phyloP scores from a whole-genome alignment of 345 rosid genomes.

The Aurinia saxatilis region DNA sequence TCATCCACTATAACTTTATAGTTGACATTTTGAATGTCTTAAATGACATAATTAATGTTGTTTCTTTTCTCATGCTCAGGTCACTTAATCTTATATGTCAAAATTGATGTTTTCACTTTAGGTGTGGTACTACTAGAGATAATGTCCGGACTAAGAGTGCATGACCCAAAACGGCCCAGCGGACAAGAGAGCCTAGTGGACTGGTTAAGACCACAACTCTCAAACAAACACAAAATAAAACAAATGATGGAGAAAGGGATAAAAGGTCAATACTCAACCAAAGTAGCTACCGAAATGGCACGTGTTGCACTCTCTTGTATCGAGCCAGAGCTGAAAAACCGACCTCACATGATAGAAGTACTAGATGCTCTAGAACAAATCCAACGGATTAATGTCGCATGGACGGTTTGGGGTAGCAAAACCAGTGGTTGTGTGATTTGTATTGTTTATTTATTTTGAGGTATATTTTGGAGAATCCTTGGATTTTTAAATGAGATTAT shows the following conservation, averaged over 20 bases:
- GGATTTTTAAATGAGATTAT: no score
- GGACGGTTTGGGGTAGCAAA: no score
- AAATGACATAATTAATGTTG: not conserved
- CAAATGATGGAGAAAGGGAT: conserved; percentile 60
- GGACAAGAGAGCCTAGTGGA: conserved; percentile 45
- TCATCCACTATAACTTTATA: no score
- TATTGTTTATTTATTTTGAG: no score
- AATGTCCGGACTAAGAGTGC: conserved; percentile 52
- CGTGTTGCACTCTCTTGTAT: conserved; percentile 39
- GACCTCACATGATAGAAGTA: conserved; percentile 69
- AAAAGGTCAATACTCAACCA: conserved; percentile 37
- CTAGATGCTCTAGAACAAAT: conserved; percentile 24
- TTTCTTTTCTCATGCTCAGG: conserved; percentile 32
- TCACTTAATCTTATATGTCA: conserved; percentile 69
- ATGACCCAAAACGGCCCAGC: conserved; percentile 41
- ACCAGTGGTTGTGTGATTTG: no score
- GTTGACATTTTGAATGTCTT: no score
- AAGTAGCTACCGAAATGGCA: conserved; percentile 39
- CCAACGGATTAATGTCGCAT: conserved; percentile 5
- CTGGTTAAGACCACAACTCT: conserved; percentile 47
- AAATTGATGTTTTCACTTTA: conserved; percentile 72
- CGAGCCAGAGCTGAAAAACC: conserved; percentile 43
- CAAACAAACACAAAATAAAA: conserved; percentile 33
- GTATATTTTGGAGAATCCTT: no score
- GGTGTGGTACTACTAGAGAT: conserved; percentile 71